Conservation (phyloP, 2,329 filamentous ascomycete species). For the Aspergillus bombycis region DNA sequence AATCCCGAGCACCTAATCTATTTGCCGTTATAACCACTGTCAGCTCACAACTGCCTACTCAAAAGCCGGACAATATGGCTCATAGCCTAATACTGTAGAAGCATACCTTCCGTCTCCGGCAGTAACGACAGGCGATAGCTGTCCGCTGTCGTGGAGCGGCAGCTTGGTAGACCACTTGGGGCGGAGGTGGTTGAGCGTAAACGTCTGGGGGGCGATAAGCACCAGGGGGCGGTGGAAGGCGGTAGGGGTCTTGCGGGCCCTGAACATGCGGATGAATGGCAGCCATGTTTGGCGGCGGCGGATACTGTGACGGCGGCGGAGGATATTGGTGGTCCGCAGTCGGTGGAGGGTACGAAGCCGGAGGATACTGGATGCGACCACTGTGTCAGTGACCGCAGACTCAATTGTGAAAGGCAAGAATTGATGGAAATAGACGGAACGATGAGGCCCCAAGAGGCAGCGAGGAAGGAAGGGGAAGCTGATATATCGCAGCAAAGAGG, state of each 20-base stretch:
- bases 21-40: constrained; percentile 11
- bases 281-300: constrained; percentile 44
- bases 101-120: constrained; percentile 55
- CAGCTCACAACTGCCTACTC: constrained; percentile 10
- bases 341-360: constrained; percentile 36
- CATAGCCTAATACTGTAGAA: neutral
- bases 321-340: constrained; percentile 37
- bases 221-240: constrained; percentile 47
- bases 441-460: constrained; percentile 3
- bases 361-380: constrained; percentile 31
- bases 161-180: constrained; percentile 47
- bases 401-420: constrained; percentile 1
- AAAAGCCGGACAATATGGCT: neutral
- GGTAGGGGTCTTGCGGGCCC: constrained; percentile 48
- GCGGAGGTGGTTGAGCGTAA: constrained; percentile 42
- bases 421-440: constrained; percentile 7
- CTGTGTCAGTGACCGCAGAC: constrained; percentile 5
- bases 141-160: constrained; percentile 55
- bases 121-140: constrained; percentile 56
- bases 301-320: constrained; percentile 40
- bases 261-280: constrained; percentile 45
- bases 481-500: constrained; percentile 17
- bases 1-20: constrained; percentile 78
- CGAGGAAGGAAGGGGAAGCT: constrained; percentile 9
- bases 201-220: constrained; percentile 47